Conservation (phyloP, 148 eudicot genomes). For the Limonium bicolor region DNA sequence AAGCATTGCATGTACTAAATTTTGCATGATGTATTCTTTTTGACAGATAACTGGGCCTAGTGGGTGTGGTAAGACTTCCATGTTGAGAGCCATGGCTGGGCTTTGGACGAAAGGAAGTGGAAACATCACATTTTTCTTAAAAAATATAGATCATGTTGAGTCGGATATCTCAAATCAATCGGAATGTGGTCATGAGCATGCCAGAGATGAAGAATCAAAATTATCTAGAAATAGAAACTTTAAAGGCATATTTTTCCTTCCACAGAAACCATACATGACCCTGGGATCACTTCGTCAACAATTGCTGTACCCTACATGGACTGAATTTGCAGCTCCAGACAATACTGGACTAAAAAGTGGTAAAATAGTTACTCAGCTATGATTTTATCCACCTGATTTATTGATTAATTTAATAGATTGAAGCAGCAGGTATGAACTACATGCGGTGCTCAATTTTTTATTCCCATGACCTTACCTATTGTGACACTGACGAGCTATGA, state of each 20-base stretch:
- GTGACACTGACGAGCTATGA: too few species aligned
- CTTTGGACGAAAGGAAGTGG: slow-evolving; percentile 89
- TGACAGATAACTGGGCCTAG: slow-evolving; percentile 86
- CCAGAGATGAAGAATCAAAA: slow-evolving; percentile 13
- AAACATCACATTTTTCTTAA: slow-evolving; percentile 46
- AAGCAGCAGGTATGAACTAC: too few species aligned
- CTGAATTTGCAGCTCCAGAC: slow-evolving; percentile 25
- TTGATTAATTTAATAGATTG: too few species aligned
- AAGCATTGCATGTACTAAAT: slow-evolving; percentile 1
- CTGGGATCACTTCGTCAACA: slow-evolving; percentile 96
- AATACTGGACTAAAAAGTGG: slow-evolving; percentile 34
- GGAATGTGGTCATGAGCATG: slow-evolving; percentile 7
- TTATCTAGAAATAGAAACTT: slow-evolving; percentile 22
- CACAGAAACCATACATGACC: slow-evolving; percentile 94
- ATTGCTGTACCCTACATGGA: slow-evolving; percentile 91
- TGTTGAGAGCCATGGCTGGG: slow-evolving; percentile 93
- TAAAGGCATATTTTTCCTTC: slow-evolving; percentile 76
- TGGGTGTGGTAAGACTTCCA: slow-evolving; percentile 93
- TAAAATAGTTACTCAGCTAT: too few species aligned
- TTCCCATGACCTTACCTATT: too few species aligned
- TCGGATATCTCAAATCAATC: slow-evolving; percentile 4
- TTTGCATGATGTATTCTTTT: slow-evolving; percentile 7
- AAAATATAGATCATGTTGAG: slow-evolving; percentile 14
- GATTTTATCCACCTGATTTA: too few species aligned
- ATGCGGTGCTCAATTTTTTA: too few species aligned